These are phyloP conservation scores for Colletotrichum sidae DNA, from an alignment of 2,329 filamentous ascomycete genomes.

Conservation along the genomic window DNA sequence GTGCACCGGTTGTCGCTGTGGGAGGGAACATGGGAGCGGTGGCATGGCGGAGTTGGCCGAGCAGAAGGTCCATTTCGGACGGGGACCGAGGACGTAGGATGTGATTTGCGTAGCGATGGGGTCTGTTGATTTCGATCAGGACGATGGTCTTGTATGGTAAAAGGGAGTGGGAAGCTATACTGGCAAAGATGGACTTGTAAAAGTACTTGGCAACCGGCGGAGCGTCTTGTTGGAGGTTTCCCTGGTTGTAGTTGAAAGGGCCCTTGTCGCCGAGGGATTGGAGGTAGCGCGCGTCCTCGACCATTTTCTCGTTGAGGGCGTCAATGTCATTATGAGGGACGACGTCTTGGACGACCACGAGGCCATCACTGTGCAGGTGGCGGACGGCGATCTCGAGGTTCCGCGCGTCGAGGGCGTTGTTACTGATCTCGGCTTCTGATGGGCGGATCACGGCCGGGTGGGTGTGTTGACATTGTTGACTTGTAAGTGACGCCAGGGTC, in stretches of 20 bases:
- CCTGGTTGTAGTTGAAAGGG: slow-evolving; percentile 72
- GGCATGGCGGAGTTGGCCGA: slow-evolving; percentile 70
- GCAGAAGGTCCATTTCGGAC: slow-evolving; percentile 67
- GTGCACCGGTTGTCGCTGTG: slow-evolving; percentile 66
- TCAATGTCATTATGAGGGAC: slow-evolving; percentile 65
- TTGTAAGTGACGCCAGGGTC: slow-evolving; percentile 25
- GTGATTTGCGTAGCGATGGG: slow-evolving; percentile 67
- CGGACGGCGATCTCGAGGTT: slow-evolving; percentile 68
- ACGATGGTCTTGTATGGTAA: background rate
- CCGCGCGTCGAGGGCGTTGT: slow-evolving; percentile 49
- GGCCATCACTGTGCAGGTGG: slow-evolving; percentile 63
- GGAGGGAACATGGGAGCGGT: slow-evolving; percentile 50
- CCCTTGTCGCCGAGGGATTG: slow-evolving; percentile 63
- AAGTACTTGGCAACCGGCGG: slow-evolving; percentile 63
- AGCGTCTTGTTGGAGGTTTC: slow-evolving; percentile 72
- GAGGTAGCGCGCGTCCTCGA: slow-evolving; percentile 64
- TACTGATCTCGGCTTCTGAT: slow-evolving; percentile 42
- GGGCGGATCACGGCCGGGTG: slow-evolving; percentile 45
- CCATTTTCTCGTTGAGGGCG: slow-evolving; percentile 68
- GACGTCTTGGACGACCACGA: slow-evolving; percentile 67
- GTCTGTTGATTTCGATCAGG: slow-evolving; percentile 48
- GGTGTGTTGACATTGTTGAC: slow-evolving; percentile 8
- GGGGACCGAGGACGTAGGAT: slow-evolving; percentile 64
- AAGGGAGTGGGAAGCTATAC: slow-evolving; percentile 47
- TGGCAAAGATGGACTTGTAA: slow-evolving; percentile 63